Conservation (phyloP, 2,329 filamentous ascomycete genomes). For the Didymella pomorum region DNA sequence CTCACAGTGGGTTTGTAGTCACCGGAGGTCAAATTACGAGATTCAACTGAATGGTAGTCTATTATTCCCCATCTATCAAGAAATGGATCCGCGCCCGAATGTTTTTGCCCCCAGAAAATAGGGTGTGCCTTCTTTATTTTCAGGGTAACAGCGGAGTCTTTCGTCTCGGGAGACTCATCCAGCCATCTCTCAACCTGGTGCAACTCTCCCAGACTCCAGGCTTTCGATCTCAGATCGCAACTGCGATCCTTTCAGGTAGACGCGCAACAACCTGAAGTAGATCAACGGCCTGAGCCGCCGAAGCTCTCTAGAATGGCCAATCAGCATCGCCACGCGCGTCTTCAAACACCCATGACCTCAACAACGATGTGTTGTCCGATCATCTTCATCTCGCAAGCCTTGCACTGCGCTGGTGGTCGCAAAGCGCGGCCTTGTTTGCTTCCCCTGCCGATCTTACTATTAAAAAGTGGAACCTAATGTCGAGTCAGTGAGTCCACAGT, state of each 20-base stretch:
- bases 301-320: neutral
- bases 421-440: slow-evolving; percentile 8
- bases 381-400: slow-evolving; percentile 20
- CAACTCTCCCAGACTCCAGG: slow-evolving; percentile 3
- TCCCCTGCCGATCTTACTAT: slow-evolving; percentile 36
- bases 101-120: neutral
- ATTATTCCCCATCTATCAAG: neutral
- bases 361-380: slow-evolving; percentile 9
- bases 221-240: slow-evolving; percentile 12
- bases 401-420: slow-evolving; percentile 4
- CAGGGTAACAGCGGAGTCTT: neutral
- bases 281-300: slow-evolving; percentile 3
- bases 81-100: neutral
- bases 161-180: neutral
- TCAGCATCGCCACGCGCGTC: slow-evolving; percentile 1
- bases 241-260: neutral
- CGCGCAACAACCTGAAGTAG: slow-evolving; percentile 3
- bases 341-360: slow-evolving; percentile 9
- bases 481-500: slow-evolving; percentile 14
- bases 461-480: slow-evolving; percentile 12
- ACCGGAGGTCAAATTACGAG: neutral
- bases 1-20: neutral
- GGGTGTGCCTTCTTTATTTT: neutral
- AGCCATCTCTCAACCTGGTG: neutral
- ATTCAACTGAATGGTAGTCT: neutral